Evolutionary conservation across 1,139 yeast species (phyloP).

Genomic region (Kodamaea fungicola): DNA sequence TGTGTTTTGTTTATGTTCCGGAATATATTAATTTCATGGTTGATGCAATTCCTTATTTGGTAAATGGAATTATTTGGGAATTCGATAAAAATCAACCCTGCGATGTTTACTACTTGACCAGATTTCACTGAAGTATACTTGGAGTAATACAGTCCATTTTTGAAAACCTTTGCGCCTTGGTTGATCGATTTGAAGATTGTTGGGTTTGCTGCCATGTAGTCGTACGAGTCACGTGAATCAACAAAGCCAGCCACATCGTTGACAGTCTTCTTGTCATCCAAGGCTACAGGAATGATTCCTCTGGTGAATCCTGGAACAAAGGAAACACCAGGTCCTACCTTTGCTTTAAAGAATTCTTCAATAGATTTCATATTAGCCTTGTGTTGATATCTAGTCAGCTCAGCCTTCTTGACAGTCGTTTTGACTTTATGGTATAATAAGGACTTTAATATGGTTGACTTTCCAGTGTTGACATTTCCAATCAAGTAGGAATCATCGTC

Average conservation of each 20-base stretch:
- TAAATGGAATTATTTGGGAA: slow-evolving; percentile 41
- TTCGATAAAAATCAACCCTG: slow-evolving; percentile 56
- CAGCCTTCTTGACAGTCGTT: slow-evolving; percentile 5
- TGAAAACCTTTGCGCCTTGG: slow-evolving; percentile 35
- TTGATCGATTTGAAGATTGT: slow-evolving; percentile 30
- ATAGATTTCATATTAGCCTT: slow-evolving; percentile 18
- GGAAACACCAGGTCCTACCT: slow-evolving; percentile 45
- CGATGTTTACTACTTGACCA: slow-evolving; percentile 49
- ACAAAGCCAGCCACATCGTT: slow-evolving; percentile 59
- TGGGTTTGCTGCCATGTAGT: slow-evolving; percentile 19
- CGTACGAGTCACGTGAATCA: slow-evolving; percentile 12
- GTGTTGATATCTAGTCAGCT: slow-evolving; percentile 13
- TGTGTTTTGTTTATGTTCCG: slow-evolving; percentile 26
- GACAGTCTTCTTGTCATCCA: slow-evolving; percentile 28
- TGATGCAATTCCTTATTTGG: slow-evolving; percentile 38
- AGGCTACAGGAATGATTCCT: slow-evolving; percentile 33
- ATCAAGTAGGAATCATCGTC: slow-evolving; percentile 50
- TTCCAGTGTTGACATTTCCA: slow-evolving; percentile 78
- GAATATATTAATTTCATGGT: slow-evolving; percentile 25
- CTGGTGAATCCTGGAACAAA: slow-evolving; percentile 58
- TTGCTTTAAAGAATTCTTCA: slow-evolving; percentile 15
- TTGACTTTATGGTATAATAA: slow-evolving; percentile 26
- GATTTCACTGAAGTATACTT: slow-evolving; percentile 39
- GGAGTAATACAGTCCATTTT: slow-evolving; percentile 33
- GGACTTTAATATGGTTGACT: slow-evolving; percentile 60